Evolutionary conservation across 129 eudicot species (phyloP).

Genomic region (Dittrichia graveolens): DNA sequence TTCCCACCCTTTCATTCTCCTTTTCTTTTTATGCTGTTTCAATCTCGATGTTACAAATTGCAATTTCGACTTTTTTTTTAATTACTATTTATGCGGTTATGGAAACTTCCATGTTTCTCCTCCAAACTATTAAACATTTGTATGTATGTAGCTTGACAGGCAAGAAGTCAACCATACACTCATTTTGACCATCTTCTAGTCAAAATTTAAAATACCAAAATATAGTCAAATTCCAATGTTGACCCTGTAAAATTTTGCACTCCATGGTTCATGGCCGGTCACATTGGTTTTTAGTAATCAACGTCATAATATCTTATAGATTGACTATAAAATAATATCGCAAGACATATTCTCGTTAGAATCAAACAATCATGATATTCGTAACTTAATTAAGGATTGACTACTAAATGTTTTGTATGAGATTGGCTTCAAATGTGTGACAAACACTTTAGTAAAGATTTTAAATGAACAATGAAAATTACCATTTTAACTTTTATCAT

Average conservation of each 20-base stretch:
- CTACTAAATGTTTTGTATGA: too few relatives aligned
- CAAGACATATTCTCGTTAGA: neutral
- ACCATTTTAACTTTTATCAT: too few relatives aligned
- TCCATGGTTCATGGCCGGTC: neutral
- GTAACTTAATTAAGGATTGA: too few relatives aligned
- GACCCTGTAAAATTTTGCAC: constrained; percentile 12
- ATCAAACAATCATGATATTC: neutral
- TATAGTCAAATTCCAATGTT: constrained; percentile 2
- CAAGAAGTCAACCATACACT: constrained; percentile 25
- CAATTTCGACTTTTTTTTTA: neutral
- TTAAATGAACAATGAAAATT: too few relatives aligned
- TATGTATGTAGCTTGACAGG: constrained; percentile 20
- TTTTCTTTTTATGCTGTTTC: neutral
- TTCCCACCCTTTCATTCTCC: too few relatives aligned
- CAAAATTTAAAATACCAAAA: neutral
- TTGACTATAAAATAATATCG: neutral
- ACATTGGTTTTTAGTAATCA: neutral
- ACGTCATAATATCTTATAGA: neutral
- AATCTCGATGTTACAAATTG: neutral
- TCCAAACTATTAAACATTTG: constrained; percentile 15
- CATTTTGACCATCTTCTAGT: constrained; percentile 30
- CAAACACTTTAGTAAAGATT: too few relatives aligned
- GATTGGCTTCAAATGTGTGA: too few relatives aligned
- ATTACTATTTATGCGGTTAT: neutral
- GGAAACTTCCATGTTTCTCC: constrained; percentile 33